A percentile compares a stretch with the other conserved stretches of the same genome.
Conservation (phyloP, 2,329 filamentous ascomycete species). For the Neonectria sp. region DNA sequence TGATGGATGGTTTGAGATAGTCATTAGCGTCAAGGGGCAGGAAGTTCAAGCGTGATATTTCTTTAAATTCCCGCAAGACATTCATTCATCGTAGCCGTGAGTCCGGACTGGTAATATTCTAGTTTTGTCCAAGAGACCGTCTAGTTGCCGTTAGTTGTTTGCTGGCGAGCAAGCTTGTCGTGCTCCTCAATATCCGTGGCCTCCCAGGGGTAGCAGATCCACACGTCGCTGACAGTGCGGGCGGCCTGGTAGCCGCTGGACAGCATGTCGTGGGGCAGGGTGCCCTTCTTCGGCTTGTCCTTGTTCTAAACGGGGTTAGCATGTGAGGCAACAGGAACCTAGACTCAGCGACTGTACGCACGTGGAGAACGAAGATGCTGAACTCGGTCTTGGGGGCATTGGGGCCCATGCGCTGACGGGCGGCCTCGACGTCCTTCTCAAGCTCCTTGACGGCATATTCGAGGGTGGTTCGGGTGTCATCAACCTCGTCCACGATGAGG, state of each 20-base stretch:
- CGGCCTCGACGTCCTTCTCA: slow-evolving; percentile 92
- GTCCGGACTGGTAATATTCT: slow-evolving; percentile 25
- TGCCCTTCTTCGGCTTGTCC: slow-evolving; percentile 95
- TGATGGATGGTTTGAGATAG: neutral
- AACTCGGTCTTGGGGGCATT: slow-evolving; percentile 83
- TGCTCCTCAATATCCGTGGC: slow-evolving; percentile 95
- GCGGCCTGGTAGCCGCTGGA: slow-evolving; percentile 86
- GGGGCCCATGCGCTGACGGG: slow-evolving; percentile 80
- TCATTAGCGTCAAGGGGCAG: neutral
- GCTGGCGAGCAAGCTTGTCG: slow-evolving; percentile 76
- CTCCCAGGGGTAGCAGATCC: slow-evolving; percentile 99
- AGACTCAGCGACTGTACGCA: slow-evolving; percentile 59
- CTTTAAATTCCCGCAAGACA: slow-evolving; percentile 18
- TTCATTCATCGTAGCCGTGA: slow-evolving; percentile 36
- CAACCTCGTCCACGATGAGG: slow-evolving; percentile 73
- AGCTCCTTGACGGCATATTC: slow-evolving; percentile 95
- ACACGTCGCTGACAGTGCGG: slow-evolving; percentile 90
- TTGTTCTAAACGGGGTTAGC: slow-evolving; percentile 78
- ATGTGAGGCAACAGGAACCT: fast-evolving
- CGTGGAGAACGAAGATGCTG: slow-evolving; percentile 95
- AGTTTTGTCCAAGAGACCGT: slow-evolving; percentile 34
- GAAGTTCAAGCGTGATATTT: slow-evolving; percentile 3
- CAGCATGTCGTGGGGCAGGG: slow-evolving; percentile 84
- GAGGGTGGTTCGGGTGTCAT: slow-evolving; percentile 93
- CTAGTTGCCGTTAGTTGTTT: slow-evolving; percentile 49